Conservation (phyloP, 345 rosid genomes). For the Pistacia vera region DNA sequence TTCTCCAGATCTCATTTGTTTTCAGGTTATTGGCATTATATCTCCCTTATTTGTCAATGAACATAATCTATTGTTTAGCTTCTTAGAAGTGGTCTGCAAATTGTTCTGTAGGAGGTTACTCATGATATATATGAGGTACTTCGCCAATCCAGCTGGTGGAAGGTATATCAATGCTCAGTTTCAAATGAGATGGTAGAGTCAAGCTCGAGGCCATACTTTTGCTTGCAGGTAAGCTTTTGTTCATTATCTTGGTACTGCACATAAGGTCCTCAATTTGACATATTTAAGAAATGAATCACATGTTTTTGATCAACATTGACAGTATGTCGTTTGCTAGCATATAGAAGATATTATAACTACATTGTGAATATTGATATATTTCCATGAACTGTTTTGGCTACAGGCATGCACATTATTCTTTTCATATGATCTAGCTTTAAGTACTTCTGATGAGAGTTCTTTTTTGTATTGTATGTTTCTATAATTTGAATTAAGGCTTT, state of each 20-base stretch:
- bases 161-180: slow-evolving; percentile 70
- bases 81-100: neutral
- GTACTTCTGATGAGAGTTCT: neutral
- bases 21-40: slow-evolving; percentile 61
- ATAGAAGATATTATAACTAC: neutral
- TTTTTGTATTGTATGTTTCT: neutral
- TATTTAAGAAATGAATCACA: neutral
- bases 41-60: neutral
- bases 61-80: slow-evolving; percentile 2
- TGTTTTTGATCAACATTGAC: neutral
- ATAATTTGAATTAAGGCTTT: neutral
- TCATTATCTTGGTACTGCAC: neutral
- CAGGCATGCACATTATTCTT: neutral
- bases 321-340: neutral
- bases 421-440: neutral
- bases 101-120: slow-evolving; percentile 73
- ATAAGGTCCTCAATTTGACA: neutral
- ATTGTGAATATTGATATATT: neutral
- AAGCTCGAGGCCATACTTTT: slow-evolving; percentile 64
- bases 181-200: slow-evolving; percentile 41
- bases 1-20: slow-evolving; percentile 86
- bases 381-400: neutral
- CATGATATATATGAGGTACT: slow-evolving; percentile 65
- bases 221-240: slow-evolving; percentile 68
- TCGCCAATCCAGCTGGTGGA: slow-evolving; percentile 83